These are phyloP conservation scores for Aethionema arabicum DNA, from an alignment of 345 rosid species.

Conservation along the genomic window DNA sequence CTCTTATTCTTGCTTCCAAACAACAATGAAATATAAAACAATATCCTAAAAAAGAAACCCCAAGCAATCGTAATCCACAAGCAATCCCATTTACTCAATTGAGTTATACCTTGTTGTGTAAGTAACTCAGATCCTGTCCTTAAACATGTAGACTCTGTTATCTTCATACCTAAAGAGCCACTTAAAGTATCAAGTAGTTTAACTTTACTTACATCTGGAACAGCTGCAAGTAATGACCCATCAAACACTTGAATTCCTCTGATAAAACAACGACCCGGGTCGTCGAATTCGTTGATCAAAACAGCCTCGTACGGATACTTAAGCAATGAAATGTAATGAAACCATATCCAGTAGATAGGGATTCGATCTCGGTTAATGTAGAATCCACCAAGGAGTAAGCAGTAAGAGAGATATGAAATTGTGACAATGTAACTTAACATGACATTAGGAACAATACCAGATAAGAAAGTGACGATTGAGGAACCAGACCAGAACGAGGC, in stretches of 20 bases:
- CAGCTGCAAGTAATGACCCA: slow-evolving; percentile 28
- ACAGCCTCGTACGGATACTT: slow-evolving; percentile 43
- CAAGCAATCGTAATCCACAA: slow-evolving; percentile 44
- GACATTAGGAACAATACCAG: slow-evolving; percentile 48
- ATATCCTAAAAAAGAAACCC: slow-evolving; percentile 41
- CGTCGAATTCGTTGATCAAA: slow-evolving; percentile 37
- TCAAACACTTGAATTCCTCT: slow-evolving; percentile 40
- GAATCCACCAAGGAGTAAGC: slow-evolving; percentile 40
- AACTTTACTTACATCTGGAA: slow-evolving; percentile 26
- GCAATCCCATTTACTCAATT: slow-evolving; percentile 41
- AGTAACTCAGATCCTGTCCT: slow-evolving; percentile 38
- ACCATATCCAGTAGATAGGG: slow-evolving; percentile 43
- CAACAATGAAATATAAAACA: slow-evolving; percentile 42
- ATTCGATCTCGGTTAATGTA: slow-evolving; percentile 40
- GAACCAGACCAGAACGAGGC: slow-evolving; percentile 74
- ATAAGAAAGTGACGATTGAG: slow-evolving; percentile 48
- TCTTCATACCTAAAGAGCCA: slow-evolving; percentile 31
- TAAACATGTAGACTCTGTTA: slow-evolving; percentile 42
- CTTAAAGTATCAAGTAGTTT: slow-evolving; percentile 38
- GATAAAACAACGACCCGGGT: slow-evolving; percentile 35
- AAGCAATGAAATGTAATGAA: slow-evolving; percentile 37
- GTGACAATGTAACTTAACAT: slow-evolving; percentile 45
- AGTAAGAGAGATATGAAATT: slow-evolving; percentile 47
- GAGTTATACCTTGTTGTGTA: slow-evolving; percentile 39
- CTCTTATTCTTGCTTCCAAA: slow-evolving; percentile 46